Base-by-base conservation (phyloP, 2,329 filamentous ascomycete genomes). In the Fusarium sp. region DNA sequence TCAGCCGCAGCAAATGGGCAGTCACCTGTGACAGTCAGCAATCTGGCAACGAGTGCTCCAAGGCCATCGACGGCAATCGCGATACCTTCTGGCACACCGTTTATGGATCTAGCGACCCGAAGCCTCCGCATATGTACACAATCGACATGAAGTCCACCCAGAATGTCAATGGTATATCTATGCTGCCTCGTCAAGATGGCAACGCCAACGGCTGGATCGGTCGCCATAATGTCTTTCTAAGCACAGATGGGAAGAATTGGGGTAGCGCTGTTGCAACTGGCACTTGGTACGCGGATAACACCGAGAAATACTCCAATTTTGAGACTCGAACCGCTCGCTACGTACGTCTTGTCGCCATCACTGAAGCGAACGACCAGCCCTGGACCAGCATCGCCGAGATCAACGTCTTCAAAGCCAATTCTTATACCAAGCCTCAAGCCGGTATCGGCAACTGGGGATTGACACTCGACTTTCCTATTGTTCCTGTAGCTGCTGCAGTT, bases 381-480 rank as follows among this genome's bases (percentile, higher is more conserved):
- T 69, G 66, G 66, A 63, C 55, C 2, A 63, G 57, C 8, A 67
- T 69, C 26, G 58, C 67, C 3, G 67, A 69, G 26, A 49, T 69
- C 19, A 69, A 65, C 6, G 62, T 69, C 7, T 69, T 44, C 28
- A 43, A 56, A 7, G 66, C 66, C 19, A 17, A 17, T 3, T 61
- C 66, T 3, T 57, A 64, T 11, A 39, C 19, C 0, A 26, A 32
- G 2, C 62, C 62, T 3, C 24, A 46, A 4, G 8, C 63, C 0
- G 58, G 58, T 1, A 11, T 67, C 2, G 67, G 67, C 7, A 21
- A 26, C 0, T 69, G 67, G 67, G 67, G 63, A 4, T 55, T 56
- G 0, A 68, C 62, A 4, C 43, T 69, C 12, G 47, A 68, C 21
- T 68, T 70, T 7, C 67, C 67, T 1, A 42, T 69, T 2, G 62